Evolutionary conservation across 805 yeast species (phyloP).

Genomic region (Wickerhamomyces mucosus): DNA sequence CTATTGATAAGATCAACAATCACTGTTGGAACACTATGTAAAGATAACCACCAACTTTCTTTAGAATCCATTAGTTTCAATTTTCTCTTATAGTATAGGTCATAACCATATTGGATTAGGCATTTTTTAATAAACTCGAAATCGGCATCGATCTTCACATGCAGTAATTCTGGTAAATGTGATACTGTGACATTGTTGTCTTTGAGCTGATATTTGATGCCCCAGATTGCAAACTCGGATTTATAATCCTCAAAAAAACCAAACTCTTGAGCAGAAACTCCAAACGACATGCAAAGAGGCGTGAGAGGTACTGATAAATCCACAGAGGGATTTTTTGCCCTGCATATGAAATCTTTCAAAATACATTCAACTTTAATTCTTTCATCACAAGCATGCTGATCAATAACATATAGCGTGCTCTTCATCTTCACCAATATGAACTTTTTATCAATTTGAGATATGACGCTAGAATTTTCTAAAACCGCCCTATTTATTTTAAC

Average conservation of each 20-base stretch:
- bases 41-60: slow-evolving; percentile 29
- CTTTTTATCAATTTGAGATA: slow-evolving; percentile 54
- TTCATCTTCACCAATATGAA: slow-evolving; percentile 41
- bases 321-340: slow-evolving; percentile 17
- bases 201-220: slow-evolving; percentile 23
- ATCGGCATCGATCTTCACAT: slow-evolving; percentile 23
- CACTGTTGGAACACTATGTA: slow-evolving; percentile 38
- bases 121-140: slow-evolving; percentile 24
- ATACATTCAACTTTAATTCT: slow-evolving; percentile 50
- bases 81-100: slow-evolving; percentile 27
- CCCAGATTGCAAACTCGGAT: slow-evolving; percentile 33
- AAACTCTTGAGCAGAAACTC: slow-evolving; percentile 22
- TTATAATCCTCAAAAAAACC: slow-evolving; percentile 22
- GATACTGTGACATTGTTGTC: slow-evolving; percentile 21
- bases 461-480: slow-evolving; percentile 22
- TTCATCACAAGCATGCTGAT: slow-evolving; percentile 86
- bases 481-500: slow-evolving; percentile 10
- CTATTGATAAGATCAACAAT: slow-evolving; percentile 43
- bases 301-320: slow-evolving; percentile 9
- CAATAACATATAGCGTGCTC: slow-evolving; percentile 36
- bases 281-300: slow-evolving; percentile 4
- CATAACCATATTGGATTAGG: slow-evolving; percentile 35
- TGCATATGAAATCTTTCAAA: slow-evolving; percentile 27
- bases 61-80: slow-evolving; percentile 2
- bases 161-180: slow-evolving; percentile 36